Evolutionary conservation across 176 grass and related monocot species (phyloP).

Genomic region (Avena insularis): DNA sequence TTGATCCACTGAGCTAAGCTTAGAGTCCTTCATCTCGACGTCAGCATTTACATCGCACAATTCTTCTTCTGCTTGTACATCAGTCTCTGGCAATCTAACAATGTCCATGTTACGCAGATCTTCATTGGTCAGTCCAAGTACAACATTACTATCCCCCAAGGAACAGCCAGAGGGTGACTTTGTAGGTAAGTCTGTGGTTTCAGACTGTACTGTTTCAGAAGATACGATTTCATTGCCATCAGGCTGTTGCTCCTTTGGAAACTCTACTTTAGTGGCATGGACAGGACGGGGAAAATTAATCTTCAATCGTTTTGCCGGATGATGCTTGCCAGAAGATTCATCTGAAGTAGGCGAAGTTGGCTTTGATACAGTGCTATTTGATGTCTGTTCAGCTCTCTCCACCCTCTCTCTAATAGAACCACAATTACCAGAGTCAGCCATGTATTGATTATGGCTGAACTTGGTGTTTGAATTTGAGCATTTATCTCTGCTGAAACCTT

Average conservation of each 20-base stretch:
- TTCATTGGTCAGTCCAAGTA: conserved; percentile 14
- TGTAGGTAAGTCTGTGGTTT: conserved; percentile 37
- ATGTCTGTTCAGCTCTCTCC: conserved; percentile 47
- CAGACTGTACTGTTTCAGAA: conserved; percentile 37
- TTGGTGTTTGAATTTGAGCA: conserved; percentile 43
- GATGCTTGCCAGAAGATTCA: conserved; percentile 50
- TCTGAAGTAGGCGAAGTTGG: conserved; percentile 49
- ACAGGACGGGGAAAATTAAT: conserved; percentile 36
- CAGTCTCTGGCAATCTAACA: conserved; percentile 17
- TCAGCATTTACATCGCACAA: conserved; percentile 29
- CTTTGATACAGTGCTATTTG: conserved; percentile 55
- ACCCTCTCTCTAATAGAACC: conserved; percentile 39
- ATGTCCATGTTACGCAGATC: conserved; percentile 19
- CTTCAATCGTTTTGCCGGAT: conserved; percentile 55
- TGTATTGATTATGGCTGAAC: conserved; percentile 33
- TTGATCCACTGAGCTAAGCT: conserved; percentile 37
- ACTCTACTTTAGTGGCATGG: conserved; percentile 40
- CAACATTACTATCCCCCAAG: conserved; percentile 23
- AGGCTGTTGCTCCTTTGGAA: conserved; percentile 33
- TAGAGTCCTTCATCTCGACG: conserved; percentile 30
- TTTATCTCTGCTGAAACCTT: conserved; percentile 42
- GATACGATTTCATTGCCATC: conserved; percentile 35
- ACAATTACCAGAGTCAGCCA: conserved; percentile 48
- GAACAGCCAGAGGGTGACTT: conserved; percentile 43
- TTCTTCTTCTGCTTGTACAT: conserved; percentile 37